Conservation (phyloP, 1,139 yeast genomes). For the Magnusiomyces sp. region DNA sequence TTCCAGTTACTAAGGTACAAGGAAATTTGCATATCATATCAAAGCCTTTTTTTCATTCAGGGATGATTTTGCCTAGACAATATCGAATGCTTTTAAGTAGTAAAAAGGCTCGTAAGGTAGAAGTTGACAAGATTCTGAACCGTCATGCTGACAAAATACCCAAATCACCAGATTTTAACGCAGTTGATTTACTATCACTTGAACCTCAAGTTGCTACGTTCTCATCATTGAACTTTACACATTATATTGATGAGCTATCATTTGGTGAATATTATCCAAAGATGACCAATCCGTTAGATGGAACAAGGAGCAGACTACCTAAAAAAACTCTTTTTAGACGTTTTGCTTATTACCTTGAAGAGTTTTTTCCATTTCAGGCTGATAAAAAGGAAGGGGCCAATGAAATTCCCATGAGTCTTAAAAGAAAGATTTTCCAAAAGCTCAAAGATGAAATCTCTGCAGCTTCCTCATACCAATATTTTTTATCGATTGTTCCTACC, state of each 20-base stretch:
- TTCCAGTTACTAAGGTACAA: conserved; percentile 76
- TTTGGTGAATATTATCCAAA: conserved; percentile 88
- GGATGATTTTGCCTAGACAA: neutral
- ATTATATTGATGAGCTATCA: conserved; percentile 76
- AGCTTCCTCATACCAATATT: conserved; percentile 42
- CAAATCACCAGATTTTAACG: no score
- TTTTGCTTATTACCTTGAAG: no score
- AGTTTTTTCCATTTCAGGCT: neutral
- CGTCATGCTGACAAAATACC: no score
- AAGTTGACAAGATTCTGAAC: no score
- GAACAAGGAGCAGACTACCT: conserved; percentile 15
- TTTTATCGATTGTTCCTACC: conserved; percentile 78
- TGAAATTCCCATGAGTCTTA: neutral
- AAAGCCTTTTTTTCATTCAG: conserved; percentile 10
- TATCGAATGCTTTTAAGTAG: neutral
- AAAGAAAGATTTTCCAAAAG: neutral
- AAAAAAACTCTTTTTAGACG: neutral
- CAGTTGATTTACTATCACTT: no score
- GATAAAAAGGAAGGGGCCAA: neutral
- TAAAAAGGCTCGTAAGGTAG: neutral
- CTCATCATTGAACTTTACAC: conserved; percentile 60
- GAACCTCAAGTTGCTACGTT: no score
- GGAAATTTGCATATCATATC: conserved; percentile 77
- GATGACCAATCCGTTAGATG: conserved; percentile 78
- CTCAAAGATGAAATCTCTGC: conserved; percentile 5